These are phyloP conservation scores for Pulveroboletus sp. DNA, from an alignment of 768 basidiomycete genomes.

Conservation along the genomic window DNA sequence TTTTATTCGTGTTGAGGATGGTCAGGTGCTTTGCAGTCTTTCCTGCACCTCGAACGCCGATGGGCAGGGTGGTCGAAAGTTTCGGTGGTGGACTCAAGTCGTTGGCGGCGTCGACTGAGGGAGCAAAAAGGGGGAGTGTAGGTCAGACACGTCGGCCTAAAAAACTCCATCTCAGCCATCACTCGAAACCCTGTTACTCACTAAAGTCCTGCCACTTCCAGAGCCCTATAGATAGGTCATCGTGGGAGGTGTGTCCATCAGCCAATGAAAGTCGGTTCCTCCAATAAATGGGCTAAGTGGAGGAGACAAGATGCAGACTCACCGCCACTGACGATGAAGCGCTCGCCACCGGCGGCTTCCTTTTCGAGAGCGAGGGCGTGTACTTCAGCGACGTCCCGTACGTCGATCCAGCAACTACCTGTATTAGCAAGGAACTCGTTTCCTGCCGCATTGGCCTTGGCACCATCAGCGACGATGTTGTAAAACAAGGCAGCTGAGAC, in stretches of 20 bases:
- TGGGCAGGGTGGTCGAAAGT: constrained; percentile 26
- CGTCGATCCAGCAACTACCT: constrained; percentile 42
- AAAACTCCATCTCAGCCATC: neutral
- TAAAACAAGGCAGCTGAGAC: constrained; percentile 36
- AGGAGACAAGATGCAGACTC: neutral
- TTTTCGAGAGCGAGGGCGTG: constrained; percentile 50
- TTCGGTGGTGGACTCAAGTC: constrained; percentile 29
- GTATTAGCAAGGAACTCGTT: constrained; percentile 21
- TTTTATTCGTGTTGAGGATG: constrained; percentile 36
- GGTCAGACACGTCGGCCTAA: neutral
- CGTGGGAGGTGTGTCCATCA: no score
- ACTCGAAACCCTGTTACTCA: constrained; percentile 8
- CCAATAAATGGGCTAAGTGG: no score
- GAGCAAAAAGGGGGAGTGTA: neutral
- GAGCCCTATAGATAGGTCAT: constrained; percentile 12
- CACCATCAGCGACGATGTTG: constrained; percentile 26
- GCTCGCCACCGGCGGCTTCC: constrained; percentile 49
- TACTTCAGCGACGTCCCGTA: constrained; percentile 51
- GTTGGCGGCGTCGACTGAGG: constrained; percentile 37
- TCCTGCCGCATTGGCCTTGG: constrained; percentile 17
- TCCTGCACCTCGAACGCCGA: constrained; percentile 33
- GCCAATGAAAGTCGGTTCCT: neutral
- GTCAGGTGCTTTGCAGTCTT: constrained; percentile 23
- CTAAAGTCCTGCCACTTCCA: constrained; percentile 33
- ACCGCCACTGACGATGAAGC: constrained; percentile 48